phyloP scores from a whole-genome alignment of 208 protist genomes.

The Crithidia bombi region DNA sequence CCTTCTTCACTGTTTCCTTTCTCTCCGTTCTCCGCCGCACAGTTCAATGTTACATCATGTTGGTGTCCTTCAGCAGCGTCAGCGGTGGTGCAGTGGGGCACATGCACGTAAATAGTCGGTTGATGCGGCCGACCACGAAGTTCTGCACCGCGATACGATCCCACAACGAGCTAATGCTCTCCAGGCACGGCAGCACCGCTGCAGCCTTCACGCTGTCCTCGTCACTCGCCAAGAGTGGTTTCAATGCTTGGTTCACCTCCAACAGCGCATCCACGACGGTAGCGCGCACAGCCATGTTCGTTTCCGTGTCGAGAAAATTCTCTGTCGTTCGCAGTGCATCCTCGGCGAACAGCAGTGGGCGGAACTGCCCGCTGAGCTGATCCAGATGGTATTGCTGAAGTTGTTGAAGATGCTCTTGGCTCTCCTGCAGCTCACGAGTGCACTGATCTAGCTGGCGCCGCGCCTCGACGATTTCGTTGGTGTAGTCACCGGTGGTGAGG shows the following conservation, averaged over 20 bases:
- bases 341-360: constrained; percentile 33
- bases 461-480: constrained; percentile 46
- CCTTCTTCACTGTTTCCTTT: too few species aligned
- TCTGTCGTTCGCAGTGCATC: constrained; percentile 45
- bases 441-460: constrained; percentile 50
- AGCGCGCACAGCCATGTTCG: constrained; percentile 59
- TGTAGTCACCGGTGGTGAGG: constrained; percentile 4
- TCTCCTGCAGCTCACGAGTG: constrained; percentile 45
- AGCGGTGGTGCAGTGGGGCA: constrained; percentile 59
- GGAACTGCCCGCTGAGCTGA: constrained; percentile 65
- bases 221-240: constrained; percentile 13
- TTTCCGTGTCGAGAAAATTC: constrained; percentile 66
- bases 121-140: constrained; percentile 63
- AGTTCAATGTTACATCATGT: constrained; percentile 31
- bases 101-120: constrained; percentile 58
- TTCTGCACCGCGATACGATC: constrained; percentile 66
- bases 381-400: constrained; percentile 60
- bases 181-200: constrained; percentile 32
- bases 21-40: too few species aligned
- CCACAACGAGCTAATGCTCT: constrained; percentile 34
- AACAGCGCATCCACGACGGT: constrained; percentile 58
- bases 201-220: constrained; percentile 2
- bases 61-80: constrained; percentile 33
- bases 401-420: constrained; percentile 41
- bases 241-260: constrained; percentile 45